Base-by-base conservation (phyloP, 441 rosid species). In the Cnidoscolus chayamansa region DNA sequence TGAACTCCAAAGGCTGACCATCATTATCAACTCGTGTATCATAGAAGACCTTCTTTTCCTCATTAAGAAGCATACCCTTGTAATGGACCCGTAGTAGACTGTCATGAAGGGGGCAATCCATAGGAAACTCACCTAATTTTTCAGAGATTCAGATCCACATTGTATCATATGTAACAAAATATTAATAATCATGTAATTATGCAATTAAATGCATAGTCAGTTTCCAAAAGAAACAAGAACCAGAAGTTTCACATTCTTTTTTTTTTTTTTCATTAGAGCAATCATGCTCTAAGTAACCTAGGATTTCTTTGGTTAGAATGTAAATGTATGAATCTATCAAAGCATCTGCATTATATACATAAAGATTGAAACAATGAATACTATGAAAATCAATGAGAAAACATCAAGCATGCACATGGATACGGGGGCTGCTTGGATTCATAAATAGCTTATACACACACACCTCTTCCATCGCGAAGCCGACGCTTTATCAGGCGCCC, bases 71-170 rank as follows among this genome's bases (percentile, higher is more conserved):
- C 89, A 81, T 86, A 75, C 96, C 98, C 85, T 85, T 96, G 81
- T 86, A 93, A 80, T 91, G 98, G 65, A 90, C 89, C 12, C 83
- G 86, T 66, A 93, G 86, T 40, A 79, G 90, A 79, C 99, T 91
- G 80, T 93, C 99, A 76, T 96, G 97, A 76, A 96, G 99, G 19
- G 99, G 98, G 72, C 97, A 93, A 83, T 93, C 99, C 97, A 96
- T 96, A 8, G 99, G 75, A 64, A 65, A 76, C 67, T 76, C 79
- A 58, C 79, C 79, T 76, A 37, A 63, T 37, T 49, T 64, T 61
- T 60, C 58, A 70, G 19, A 63, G 19, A 65, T 64, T 51, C 57
- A 72, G 65, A 72, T 62, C 25, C 49, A 53, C 2, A 59, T 57
- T 53, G 57, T 66, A 19, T 40, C 55, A 64, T 32, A 65, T 17